phyloP scores from a whole-genome alignment of 352 stramenopile genomes.

The Phytophthora multivora region DNA sequence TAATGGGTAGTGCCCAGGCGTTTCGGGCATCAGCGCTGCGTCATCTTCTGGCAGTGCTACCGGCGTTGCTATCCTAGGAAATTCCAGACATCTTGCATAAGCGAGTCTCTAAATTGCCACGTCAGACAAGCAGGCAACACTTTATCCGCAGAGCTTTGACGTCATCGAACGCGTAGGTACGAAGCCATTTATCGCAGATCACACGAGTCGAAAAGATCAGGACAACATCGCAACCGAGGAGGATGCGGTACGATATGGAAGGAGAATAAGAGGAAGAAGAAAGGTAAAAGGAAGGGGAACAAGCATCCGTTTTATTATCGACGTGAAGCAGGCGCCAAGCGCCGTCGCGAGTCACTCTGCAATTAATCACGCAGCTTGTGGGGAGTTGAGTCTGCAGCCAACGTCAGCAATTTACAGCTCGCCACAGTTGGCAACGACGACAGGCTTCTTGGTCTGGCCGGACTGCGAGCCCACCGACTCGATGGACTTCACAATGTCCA shows the following conservation, averaged over 20 bases:
- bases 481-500: constrained; percentile 98
- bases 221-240: neutral
- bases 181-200: neutral
- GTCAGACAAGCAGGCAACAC: neutral
- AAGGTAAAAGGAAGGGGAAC: constrained; percentile 3
- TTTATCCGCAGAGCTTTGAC: neutral
- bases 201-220: constrained; percentile 11
- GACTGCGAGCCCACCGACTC: constrained; percentile 94
- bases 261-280: neutral
- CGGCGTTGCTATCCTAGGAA: no score
- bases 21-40: no score
- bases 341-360: constrained; percentile 13
- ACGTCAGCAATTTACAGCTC: constrained; percentile 64
- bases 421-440: constrained; percentile 96
- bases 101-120: no score
- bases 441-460: constrained; percentile 88
- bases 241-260: neutral
- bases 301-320: constrained; percentile 43
- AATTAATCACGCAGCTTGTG: constrained; percentile 9
- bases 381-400: neutral
- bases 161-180: constrained; percentile 17
- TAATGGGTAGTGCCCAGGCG: no score
- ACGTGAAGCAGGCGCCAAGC: constrained; percentile 21
- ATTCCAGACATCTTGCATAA: no score
- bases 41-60: no score